Evolutionary conservation across 2,329 filamentous ascomycete genomes (phyloP).

Genomic region (Albifimbria verrucaria): DNA sequence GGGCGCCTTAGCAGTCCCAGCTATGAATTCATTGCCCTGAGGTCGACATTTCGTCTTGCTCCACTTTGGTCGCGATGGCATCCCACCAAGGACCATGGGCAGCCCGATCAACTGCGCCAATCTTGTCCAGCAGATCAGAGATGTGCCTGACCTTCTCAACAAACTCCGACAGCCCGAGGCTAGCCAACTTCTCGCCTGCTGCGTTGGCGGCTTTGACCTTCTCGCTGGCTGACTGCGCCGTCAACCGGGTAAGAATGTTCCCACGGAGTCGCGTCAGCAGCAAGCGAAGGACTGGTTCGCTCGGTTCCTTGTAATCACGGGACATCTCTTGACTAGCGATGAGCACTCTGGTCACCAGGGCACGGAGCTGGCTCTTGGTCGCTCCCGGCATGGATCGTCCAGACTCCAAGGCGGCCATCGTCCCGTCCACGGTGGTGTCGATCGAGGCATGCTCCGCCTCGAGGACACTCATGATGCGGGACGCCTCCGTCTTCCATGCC

Average conservation of each 20-base stretch:
- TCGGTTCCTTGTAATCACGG: conserved; percentile 36
- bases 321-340: conserved; percentile 46
- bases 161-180: conserved; percentile 70
- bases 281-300: conserved; percentile 60
- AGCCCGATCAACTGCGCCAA: conserved; percentile 65
- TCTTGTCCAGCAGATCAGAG: conserved; percentile 62
- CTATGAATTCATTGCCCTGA: too few species aligned
- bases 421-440: conserved; percentile 55
- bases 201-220: conserved; percentile 66
- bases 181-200: conserved; percentile 66
- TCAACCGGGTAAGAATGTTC: conserved; percentile 63
- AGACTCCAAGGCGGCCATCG: conserved; percentile 60
- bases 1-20: too few species aligned
- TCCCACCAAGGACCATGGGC: conserved; percentile 71
- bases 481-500: conserved; percentile 73
- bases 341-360: conserved; percentile 55
- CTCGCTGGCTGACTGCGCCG: conserved; percentile 65
- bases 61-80: conserved; percentile 55
- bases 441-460: conserved; percentile 50
- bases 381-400: conserved; percentile 63
- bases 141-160: conserved; percentile 66
- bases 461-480: conserved; percentile 67
- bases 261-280: conserved; percentile 64
- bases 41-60: conserved; percentile 39
- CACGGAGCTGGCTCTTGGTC: conserved; percentile 56